These are phyloP conservation scores for Coemansia biformis DNA, from an alignment of 192 early-diverging fungal genomes.

Conservation along the genomic window DNA sequence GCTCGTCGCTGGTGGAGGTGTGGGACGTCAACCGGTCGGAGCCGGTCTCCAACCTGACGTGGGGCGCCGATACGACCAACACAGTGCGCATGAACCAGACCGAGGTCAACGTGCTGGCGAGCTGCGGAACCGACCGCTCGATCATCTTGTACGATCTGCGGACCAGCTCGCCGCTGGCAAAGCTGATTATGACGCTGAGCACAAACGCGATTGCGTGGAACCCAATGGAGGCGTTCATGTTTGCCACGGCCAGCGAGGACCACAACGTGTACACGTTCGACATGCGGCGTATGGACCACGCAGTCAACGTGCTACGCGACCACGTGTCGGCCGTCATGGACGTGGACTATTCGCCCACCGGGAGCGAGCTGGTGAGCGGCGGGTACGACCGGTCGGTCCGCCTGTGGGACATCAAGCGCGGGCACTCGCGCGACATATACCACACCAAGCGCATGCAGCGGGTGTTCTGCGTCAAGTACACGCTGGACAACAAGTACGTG, in stretches of 20 bases:
- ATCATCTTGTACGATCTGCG: constrained; percentile 93
- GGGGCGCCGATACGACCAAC: constrained; percentile 93
- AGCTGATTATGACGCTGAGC: constrained; percentile 75
- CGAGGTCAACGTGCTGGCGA: constrained; percentile 87
- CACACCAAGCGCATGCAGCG: constrained; percentile 99
- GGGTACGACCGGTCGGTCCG: constrained; percentile 92
- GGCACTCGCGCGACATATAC: constrained; percentile 88
- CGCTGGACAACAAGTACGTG: constrained; percentile 92
- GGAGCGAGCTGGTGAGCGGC: constrained; percentile 91
- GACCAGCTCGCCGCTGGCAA: constrained; percentile 79
- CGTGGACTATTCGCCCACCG: constrained; percentile 96
- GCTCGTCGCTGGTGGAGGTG: constrained; percentile 77
- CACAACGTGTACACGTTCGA: constrained; percentile 97
- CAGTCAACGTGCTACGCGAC: constrained; percentile 85
- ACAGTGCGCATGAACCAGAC: constrained; percentile 97
- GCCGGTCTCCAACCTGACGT: constrained; percentile 76
- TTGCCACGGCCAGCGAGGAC: constrained; percentile 93
- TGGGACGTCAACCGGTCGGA: constrained; percentile 88
- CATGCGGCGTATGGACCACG: constrained; percentile 88
- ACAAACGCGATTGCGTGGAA: constrained; percentile 99
- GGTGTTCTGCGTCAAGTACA: constrained; percentile 86
- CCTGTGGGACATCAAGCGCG: constrained; percentile 73
- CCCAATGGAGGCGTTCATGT: constrained; percentile 97
- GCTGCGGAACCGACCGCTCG: constrained; percentile 89
- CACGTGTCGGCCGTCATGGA: constrained; percentile 98